Evolutionary conservation across 23 red algal genomes (phyloP).

Genomic region (Gracilaria gracilis): DNA sequence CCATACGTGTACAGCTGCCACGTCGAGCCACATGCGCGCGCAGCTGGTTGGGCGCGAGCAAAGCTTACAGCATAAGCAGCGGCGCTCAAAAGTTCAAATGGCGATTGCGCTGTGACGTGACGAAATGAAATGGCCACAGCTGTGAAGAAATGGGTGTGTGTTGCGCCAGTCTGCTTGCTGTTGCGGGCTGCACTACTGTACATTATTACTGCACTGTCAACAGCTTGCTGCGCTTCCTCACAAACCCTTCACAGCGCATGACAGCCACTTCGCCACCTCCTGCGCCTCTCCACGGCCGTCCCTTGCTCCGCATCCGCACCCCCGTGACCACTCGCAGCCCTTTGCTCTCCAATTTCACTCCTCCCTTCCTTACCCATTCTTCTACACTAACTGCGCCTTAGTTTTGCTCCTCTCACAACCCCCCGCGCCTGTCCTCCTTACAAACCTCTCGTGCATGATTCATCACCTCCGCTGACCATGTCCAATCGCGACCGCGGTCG

Average conservation of each 20-base stretch:
- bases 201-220: not conserved
- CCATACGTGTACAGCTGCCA: not conserved
- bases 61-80: not conserved
- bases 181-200: no score
- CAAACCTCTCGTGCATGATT: not conserved
- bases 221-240: not conserved
- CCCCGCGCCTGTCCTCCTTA: not conserved
- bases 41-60: not conserved
- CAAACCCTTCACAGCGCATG: not conserved
- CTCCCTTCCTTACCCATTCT: not conserved
- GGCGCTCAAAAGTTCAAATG: not conserved
- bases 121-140: not conserved
- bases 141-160: not conserved
- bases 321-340: not conserved
- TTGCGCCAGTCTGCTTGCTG: not conserved
- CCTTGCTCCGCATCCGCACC: not conserved
- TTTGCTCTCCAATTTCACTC: not conserved
- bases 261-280: not conserved
- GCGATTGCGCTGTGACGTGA: not conserved
- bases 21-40: not conserved
- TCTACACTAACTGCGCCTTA: not conserved
- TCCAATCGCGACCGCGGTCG: constrained; percentile 17
- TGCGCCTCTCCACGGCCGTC: not conserved
- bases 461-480: not conserved
- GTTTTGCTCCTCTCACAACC: not conserved